phyloP scores from a whole-genome alignment of 176 grass and related monocot genomes.

The Musa acuminata region DNA sequence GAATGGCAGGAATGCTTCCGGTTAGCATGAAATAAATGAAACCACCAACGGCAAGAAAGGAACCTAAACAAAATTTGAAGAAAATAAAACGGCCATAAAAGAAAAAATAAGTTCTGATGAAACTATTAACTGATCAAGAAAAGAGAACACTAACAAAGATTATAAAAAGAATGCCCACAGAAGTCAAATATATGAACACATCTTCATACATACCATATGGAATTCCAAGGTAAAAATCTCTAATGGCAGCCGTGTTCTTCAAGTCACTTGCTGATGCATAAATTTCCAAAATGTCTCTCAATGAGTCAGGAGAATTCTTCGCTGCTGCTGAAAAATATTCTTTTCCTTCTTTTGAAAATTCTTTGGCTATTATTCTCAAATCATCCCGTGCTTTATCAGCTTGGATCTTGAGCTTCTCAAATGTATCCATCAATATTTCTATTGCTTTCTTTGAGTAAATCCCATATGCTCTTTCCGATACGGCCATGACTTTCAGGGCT shows the following conservation, averaged over 20 bases:
- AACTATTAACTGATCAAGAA: not conserved
- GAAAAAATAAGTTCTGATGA: not conserved
- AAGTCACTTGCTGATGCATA: constrained; percentile 39
- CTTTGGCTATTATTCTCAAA: constrained; percentile 38
- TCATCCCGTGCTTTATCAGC: constrained; percentile 74
- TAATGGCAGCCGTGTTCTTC: constrained; percentile 42
- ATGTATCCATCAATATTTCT: constrained; percentile 53
- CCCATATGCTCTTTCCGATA: constrained; percentile 41
- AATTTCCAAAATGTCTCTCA: constrained; percentile 56
- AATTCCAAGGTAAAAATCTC: constrained; percentile 87
- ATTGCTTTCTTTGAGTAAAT: constrained; percentile 59
- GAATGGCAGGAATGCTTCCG: constrained; percentile 71
- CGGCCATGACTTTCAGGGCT: constrained; percentile 46
- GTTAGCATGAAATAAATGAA: constrained; percentile 85
- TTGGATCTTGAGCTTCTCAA: constrained; percentile 66
- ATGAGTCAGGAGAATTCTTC: constrained; percentile 61
- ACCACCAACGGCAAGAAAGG: constrained; percentile 60
- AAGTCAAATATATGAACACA: not conserved
- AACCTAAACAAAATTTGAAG: constrained; percentile 36
- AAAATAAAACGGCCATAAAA: not conserved
- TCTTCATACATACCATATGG: constrained; percentile 47
- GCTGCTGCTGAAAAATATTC: constrained; percentile 63
- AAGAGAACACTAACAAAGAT: not conserved
- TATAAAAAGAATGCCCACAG: not conserved
- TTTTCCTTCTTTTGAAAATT: constrained; percentile 65